phyloP scores from a whole-genome alignment of 1,139 yeast species.

The Yamadazyma mexicana region DNA sequence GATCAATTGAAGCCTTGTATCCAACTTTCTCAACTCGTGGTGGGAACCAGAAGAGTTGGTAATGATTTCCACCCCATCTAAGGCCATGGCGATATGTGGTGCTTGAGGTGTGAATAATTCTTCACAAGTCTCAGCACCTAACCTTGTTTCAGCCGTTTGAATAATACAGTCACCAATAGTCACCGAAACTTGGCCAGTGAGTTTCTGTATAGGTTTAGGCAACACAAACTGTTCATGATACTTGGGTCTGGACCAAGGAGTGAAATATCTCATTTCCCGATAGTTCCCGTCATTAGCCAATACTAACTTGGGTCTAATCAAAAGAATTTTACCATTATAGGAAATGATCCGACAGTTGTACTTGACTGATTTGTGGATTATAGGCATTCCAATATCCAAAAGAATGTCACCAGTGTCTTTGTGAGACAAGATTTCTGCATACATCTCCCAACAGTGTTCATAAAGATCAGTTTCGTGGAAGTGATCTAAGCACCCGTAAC shows the following conservation, averaged over 20 bases:
- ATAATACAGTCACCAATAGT: constrained; percentile 89
- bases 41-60: constrained; percentile 97
- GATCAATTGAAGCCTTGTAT: constrained; percentile 80
- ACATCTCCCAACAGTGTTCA: constrained; percentile 93
- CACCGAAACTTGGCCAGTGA: constrained; percentile 66
- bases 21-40: constrained; percentile 87
- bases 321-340: constrained; percentile 70
- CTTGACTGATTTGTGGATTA: constrained; percentile 80
- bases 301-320: constrained; percentile 89
- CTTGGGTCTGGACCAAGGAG: constrained; percentile 86
- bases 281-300: constrained; percentile 97
- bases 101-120: constrained; percentile 95
- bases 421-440: constrained; percentile 68
- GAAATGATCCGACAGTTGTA: constrained; percentile 90
- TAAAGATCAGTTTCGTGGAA: constrained; percentile 87
- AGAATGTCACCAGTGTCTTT: constrained; percentile 71
- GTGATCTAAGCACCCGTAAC: constrained; percentile 95
- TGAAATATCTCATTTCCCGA: constrained; percentile 94
- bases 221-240: constrained; percentile 69
- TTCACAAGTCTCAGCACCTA: constrained; percentile 97
- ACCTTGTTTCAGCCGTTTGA: constrained; percentile 77
- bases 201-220: constrained; percentile 63
- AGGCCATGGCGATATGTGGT: constrained; percentile 88
- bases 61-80: constrained; percentile 94
- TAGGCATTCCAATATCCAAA: constrained; percentile 93